These are phyloP conservation scores for Pyrenophora tritici-repentis DNA, from an alignment of 2,329 filamentous ascomycete genomes.

Conservation along the genomic window DNA sequence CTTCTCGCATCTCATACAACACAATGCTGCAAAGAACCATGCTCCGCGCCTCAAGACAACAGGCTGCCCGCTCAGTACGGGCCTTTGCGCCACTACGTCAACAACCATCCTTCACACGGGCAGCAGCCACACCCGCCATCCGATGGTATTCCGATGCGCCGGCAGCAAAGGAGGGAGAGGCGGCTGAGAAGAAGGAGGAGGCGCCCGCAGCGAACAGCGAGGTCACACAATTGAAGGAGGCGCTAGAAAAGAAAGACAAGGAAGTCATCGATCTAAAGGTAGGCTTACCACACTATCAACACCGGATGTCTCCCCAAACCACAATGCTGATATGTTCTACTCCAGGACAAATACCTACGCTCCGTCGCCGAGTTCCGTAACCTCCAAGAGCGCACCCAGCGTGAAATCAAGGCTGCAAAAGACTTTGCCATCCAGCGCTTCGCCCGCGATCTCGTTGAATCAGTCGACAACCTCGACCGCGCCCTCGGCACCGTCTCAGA, in stretches of 20 bases:
- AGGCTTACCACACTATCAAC: constrained; percentile 23
- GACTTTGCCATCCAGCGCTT: constrained; percentile 96
- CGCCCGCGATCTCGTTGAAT: constrained; percentile 92
- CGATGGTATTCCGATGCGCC: constrained; percentile 56
- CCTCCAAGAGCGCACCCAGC: constrained; percentile 90
- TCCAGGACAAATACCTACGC: constrained; percentile 90
- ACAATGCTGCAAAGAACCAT: constrained; percentile 58
- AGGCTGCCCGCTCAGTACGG: constrained; percentile 50
- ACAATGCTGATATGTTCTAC: not conserved
- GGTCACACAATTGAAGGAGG: constrained; percentile 58
- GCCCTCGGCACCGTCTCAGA: constrained; percentile 78
- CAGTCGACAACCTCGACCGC: constrained; percentile 95
- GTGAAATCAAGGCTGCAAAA: constrained; percentile 83
- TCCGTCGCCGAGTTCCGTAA: constrained; percentile 97
- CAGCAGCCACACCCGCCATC: constrained; percentile 35
- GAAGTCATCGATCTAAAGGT: constrained; percentile 87
- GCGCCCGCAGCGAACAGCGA: constrained; percentile 40
- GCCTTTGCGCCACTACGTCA: constrained; percentile 45
- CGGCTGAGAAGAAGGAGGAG: constrained; percentile 51
- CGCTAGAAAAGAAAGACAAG: constrained; percentile 73
- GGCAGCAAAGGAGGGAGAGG: constrained; percentile 49
- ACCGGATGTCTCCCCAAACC: no score
- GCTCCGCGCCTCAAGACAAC: constrained; percentile 53
- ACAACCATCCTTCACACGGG: constrained; percentile 38
- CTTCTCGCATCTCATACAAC: constrained; percentile 18